These are phyloP conservation scores for Drosera capensis DNA, from an alignment of 148 eudicot species.

Conservation along the genomic window DNA sequence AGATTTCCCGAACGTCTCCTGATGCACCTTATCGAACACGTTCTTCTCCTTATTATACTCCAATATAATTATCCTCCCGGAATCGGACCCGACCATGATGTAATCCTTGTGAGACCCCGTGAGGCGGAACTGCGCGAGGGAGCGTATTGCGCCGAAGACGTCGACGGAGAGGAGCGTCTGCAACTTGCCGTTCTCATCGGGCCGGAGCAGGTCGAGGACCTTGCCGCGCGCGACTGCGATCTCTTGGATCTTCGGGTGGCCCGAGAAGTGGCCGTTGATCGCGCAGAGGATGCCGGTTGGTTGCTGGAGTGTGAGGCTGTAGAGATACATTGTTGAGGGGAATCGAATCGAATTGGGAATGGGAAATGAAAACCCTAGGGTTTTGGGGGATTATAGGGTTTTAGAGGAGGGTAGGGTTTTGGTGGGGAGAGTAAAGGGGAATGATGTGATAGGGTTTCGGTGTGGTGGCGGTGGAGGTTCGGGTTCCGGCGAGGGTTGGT, in stretches of 20 bases:
- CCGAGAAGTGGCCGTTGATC: slow-evolving; percentile 84
- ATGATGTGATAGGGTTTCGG: too few species aligned
- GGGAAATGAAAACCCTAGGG: slow-evolving; percentile 1
- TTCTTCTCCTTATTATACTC: slow-evolving; percentile 77
- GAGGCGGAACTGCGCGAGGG: slow-evolving; percentile 65
- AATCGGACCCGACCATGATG: slow-evolving; percentile 83
- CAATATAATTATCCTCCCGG: slow-evolving; percentile 73
- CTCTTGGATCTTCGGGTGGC: slow-evolving; percentile 61
- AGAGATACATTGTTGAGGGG: slow-evolving; percentile 48
- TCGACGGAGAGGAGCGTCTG: slow-evolving; percentile 86
- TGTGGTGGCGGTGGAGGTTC: too few species aligned
- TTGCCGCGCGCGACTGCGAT: slow-evolving; percentile 80
- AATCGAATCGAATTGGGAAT: not conserved
- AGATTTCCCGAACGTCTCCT: slow-evolving; percentile 85
- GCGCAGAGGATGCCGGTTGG: slow-evolving; percentile 81
- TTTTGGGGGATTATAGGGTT: too few species aligned
- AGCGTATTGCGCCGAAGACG: slow-evolving; percentile 77
- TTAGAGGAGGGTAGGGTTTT: too few species aligned
- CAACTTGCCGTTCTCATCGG: slow-evolving; percentile 85
- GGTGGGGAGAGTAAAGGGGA: too few species aligned
- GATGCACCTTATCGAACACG: slow-evolving; percentile 64
- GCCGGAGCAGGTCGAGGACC: slow-evolving; percentile 71
- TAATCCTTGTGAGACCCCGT: slow-evolving; percentile 91
- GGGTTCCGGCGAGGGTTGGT: too few species aligned
- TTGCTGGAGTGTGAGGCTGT: slow-evolving; percentile 77